Base-by-base conservation (phyloP, 2,329 filamentous ascomycete species). In the Aspergillus neotritici region DNA sequence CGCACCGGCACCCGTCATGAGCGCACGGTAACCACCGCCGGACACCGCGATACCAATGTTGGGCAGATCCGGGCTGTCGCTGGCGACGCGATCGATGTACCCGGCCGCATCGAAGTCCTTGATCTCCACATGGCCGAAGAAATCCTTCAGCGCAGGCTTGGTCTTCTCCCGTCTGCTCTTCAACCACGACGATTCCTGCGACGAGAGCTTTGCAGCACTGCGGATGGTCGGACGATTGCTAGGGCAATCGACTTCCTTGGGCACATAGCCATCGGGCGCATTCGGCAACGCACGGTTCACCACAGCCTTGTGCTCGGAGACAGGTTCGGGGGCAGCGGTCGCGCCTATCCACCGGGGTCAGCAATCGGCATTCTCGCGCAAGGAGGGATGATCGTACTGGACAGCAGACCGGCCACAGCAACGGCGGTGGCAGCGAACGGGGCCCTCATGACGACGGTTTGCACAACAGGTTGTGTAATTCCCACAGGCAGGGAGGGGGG, bases 21-120 rank as follows among this genome's bases (percentile, higher is more conserved):
- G 73, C n/a, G 89, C 88, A 49, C 89, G 77, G 64, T 93, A 94
- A 31, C 89, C 89, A 62, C 89, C 89, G 8, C 89, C 89, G 0
- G 87, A 93, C 34, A 86, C 73, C 8, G 88, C 86, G 51, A 94
- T 79, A 12, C 76, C 88, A 48, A 94, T 82, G 54, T 84, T 86
- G 0, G 83, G 83, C 15, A 84, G 55, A 2, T 73, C 71, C 12
- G 74, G 74, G 1, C 69, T 70, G 63, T 85, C 83, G 48, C 70
- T 67, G 21, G 67, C 66, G 47, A 79, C 64, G 2, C 68, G 69
- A 41, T 82, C 74, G 55, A 97, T 80, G 62, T 93, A 97, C 2
- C 68, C 62, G 1, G 72, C 73, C n/a, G 82, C 83, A 65, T 95
- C 83, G 49, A 96, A 91, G 46, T 77, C 80, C n/a, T 77, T 68